These are phyloP conservation scores for Elongisporangium senticosum DNA, from an alignment of 352 stramenopile genomes.

Conservation along the genomic window DNA sequence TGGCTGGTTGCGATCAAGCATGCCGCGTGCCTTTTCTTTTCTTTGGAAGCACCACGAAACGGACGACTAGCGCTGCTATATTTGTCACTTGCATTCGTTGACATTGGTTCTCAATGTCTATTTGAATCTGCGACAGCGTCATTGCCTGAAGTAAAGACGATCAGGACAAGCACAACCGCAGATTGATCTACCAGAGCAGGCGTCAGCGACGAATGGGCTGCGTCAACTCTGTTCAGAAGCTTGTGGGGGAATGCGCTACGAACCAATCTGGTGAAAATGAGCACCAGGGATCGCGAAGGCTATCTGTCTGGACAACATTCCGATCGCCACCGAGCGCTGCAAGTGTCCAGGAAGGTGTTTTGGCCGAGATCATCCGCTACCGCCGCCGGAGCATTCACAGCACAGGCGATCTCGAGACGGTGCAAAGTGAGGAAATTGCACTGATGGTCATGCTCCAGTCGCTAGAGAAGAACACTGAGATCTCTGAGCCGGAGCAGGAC, in stretches of 20 bases:
- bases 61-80: no score
- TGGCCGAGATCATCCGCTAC: slow-evolving; percentile 40
- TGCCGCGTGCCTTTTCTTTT: not conserved
- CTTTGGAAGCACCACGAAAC: no score
- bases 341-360: slow-evolving; percentile 33
- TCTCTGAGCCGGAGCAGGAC: slow-evolving; percentile 27
- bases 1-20: no score
- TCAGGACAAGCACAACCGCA: no score
- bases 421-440: slow-evolving; percentile 26
- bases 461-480: slow-evolving; percentile 18
- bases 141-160: no score
- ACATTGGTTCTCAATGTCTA: slow-evolving; percentile 1
- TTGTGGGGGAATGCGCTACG: slow-evolving; percentile 1
- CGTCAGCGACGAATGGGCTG: slow-evolving; percentile 18
- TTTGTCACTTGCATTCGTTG: not conserved
- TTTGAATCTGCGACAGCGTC: not conserved
- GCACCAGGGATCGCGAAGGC: not conserved
- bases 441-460: slow-evolving; percentile 18
- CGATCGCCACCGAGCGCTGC: slow-evolving; percentile 29
- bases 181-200: no score
- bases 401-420: slow-evolving; percentile 17
- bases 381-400: slow-evolving; percentile 38
- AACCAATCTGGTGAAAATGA: slow-evolving; percentile 2
- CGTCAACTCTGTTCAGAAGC: slow-evolving; percentile 23
- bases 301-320: slow-evolving; percentile 5